phyloP scores from a whole-genome alignment of 345 rosid genomes.

The Populus nigra region DNA sequence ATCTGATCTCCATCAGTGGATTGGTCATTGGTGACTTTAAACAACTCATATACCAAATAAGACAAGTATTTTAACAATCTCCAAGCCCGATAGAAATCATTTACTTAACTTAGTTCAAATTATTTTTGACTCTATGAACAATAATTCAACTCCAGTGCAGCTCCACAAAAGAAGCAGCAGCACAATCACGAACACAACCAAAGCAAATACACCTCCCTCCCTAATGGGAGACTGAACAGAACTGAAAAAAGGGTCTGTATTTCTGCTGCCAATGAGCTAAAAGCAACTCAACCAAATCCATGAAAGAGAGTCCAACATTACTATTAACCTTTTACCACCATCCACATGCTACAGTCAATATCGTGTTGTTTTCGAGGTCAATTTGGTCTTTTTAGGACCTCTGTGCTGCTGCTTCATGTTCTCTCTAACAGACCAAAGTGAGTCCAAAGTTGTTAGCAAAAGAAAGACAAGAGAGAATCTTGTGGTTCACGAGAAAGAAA shows the following conservation, averaged over 20 bases:
- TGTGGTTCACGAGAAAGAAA: not conserved
- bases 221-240: not conserved
- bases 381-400: not conserved
- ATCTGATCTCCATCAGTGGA: not conserved
- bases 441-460: not conserved
- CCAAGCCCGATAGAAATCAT: not conserved
- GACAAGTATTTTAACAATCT: not conserved
- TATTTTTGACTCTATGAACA: not conserved
- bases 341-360: not conserved
- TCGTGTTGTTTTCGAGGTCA: not conserved
- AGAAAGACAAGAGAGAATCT: not conserved
- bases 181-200: not conserved
- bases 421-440: not conserved
- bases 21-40: not conserved
- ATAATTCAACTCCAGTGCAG: not conserved
- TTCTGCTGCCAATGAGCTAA: not conserved
- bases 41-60: not conserved
- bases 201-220: not conserved
- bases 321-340: not conserved
- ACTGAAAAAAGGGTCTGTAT: not conserved
- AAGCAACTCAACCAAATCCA: not conserved
- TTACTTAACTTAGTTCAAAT: not conserved
- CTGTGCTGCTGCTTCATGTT: not conserved
- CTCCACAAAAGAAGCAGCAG: not conserved
- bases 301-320: not conserved